Conservation (phyloP, 228 moss, liverwort and hornwort genomes). For the Sphagnum fallax region DNA sequence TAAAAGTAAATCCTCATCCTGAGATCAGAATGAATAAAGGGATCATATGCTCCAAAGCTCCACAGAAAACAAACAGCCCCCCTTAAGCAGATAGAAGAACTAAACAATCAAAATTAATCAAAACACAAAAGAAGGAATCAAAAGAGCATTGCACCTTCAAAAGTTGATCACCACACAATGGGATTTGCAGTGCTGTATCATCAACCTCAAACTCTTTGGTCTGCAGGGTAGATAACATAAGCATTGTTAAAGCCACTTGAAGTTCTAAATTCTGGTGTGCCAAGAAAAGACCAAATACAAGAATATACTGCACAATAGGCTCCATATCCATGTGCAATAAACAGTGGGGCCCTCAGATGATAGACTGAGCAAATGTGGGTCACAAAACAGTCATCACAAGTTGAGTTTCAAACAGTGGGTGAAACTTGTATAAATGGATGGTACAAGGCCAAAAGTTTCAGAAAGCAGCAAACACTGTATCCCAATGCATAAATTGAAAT, state of each 20-base stretch:
- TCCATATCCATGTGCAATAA: too few relatives aligned
- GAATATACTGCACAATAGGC: too few relatives aligned
- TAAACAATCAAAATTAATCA: neutral
- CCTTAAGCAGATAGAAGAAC: neutral
- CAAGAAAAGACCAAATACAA: too few relatives aligned
- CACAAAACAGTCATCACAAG: neutral
- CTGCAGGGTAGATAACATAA: conserved; percentile 10
- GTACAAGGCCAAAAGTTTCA: neutral
- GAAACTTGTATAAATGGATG: neutral
- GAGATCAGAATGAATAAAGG: neutral
- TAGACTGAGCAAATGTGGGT: too few relatives aligned
- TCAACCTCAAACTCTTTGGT: conserved; percentile 29
- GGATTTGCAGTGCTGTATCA: conserved; percentile 32
- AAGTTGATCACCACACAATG: conserved; percentile 20
- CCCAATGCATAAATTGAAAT: neutral
- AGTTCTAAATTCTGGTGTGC: too few relatives aligned
- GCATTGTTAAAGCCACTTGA: too few relatives aligned
- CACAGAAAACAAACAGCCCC: neutral
- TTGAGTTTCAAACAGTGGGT: neutral
- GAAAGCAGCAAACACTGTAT: too few relatives aligned
- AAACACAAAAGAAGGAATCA: neutral
- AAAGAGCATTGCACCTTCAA: conserved; percentile 18
- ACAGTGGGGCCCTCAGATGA: too few relatives aligned
- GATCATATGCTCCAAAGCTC: neutral
- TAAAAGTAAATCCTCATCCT: neutral